These are phyloP conservation scores for Hordeum pubiflorum DNA, from an alignment of 202 grass and related monocot species.

Conservation along the genomic window DNA sequence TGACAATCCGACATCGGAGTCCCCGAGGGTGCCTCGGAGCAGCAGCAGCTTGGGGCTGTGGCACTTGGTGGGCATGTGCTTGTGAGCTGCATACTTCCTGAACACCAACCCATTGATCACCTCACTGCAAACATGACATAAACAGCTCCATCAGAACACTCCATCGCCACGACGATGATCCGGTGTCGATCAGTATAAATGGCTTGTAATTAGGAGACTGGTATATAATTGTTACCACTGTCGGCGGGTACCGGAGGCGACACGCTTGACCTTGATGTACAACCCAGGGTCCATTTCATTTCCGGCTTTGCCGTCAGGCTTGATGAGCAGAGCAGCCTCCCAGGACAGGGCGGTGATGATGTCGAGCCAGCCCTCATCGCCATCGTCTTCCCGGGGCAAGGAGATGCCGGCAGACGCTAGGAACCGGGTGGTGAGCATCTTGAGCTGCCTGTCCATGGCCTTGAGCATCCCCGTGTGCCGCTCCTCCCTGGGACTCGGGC, in stretches of 20 bases:
- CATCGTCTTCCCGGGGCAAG: constrained; percentile 22
- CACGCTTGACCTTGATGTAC: constrained; percentile 76
- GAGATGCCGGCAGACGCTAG: constrained; percentile 48
- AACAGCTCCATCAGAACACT: neutral
- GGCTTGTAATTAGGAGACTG: neutral
- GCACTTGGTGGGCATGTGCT: constrained; percentile 72
- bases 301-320: constrained; percentile 52
- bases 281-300: constrained; percentile 75
- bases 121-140: constrained; percentile 36
- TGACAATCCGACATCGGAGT: constrained; percentile 54
- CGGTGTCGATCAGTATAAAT: neutral
- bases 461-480: constrained; percentile 48
- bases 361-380: constrained; percentile 48
- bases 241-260: constrained; percentile 43
- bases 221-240: constrained; percentile 34
- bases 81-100: constrained; percentile 72
- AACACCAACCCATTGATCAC: constrained; percentile 70
- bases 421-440: constrained; percentile 59
- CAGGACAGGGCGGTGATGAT: constrained; percentile 68
- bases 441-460: constrained; percentile 73
- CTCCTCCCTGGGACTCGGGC: constrained; percentile 23
- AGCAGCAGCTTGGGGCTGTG: constrained; percentile 70
- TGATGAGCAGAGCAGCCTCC: constrained; percentile 68
- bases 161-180: neutral
- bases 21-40: constrained; percentile 48